Evolutionary conservation across 148 eudicot genomes (phyloP), one percentile per base, ranked within the genome.

Genomic region (Heliosperma pusillum): DNA sequence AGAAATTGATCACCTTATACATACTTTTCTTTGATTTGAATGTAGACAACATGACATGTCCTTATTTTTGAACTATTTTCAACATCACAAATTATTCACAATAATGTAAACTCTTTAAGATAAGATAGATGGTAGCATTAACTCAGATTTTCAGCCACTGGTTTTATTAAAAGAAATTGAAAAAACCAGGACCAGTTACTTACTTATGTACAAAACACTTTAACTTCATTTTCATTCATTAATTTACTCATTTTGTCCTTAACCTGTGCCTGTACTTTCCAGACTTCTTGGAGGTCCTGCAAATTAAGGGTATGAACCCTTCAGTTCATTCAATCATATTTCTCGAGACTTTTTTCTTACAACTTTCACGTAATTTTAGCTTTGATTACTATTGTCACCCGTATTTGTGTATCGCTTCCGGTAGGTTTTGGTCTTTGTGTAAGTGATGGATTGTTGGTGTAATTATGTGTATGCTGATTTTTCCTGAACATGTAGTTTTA

Each of bases 231-330:
- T 60, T 42, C 58, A 69, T 45, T 69, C 72, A 69, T 70, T 50
- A 45, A 70, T n/a, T n/a, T 0, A 25, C 20, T 20, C 26, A 44
- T 22, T 44, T 21, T 69, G 30, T 69, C 56, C 9, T 11, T 5
- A 21, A 45, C 60, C 60, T 50, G 53, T 70, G 26, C 20, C 7
- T 45, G 40, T 70, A 26, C 42, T 70, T 70, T 70, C 73, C 73
- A 50, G 21, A 70, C 73, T 70, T 70, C 42, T 27, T 70, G 59
- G 73, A 70, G 40, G n/a, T 47, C 27, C n/a, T 70, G 25, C 36
- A 50, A 7, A 29, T 2, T 16, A 36, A 47, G 50, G 69, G 16
- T 50, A 50, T 15, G 16, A 47, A 47, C 52, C 19, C 33, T 33
- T 66, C 69, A 7, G 3, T n/a, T 66, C 24, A 61, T 61, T 10